Base-by-base conservation (phyloP, 768 basidiomycete genomes). In the Hypholoma fasciculare region DNA sequence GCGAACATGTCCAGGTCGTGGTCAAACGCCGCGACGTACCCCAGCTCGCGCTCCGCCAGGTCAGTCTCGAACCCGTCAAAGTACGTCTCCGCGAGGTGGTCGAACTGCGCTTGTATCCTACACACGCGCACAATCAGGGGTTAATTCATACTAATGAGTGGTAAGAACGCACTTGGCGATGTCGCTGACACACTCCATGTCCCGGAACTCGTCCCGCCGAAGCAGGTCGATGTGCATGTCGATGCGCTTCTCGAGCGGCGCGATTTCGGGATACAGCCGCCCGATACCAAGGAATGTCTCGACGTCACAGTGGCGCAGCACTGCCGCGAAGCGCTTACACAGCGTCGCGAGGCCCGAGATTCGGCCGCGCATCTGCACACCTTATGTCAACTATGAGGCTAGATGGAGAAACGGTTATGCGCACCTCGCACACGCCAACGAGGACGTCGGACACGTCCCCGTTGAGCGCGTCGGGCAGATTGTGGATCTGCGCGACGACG, bases 371-470 rank as follows among this genome's bases (percentile, higher is more conserved):
- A 98, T 89, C 91, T 94, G 57, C 49, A 37, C 13, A 37, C 13
- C 7, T 16, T 42, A 39, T 9, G 43, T 37, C 59, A 52, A 23
- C n/a, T 59, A 54, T 27, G 40, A 44, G 49, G 17, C 49, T 17
- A 30, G 52, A 23, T 7, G 37, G 14, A 1, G 12, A 17, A 19
- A 38, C 7, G 30, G 30, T 7, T 34, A 14, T 17, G 39, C 58
- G 34, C 60, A 91, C 92, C 81, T 98, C 96, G 73, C 96, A 98
- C 38, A 97, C 86, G 16, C 93, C 93, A n/a, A 97, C 94, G 12
- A 98, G 80, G 1, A 80, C 82, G 53, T 97, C 96, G 0, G 93
- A 89, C 0, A 94, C 89, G 40, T 85, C 78, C 0, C 88, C 86
- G 61, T 89, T 91, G 20, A 98, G 84, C 3, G 92, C 86, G 39